Base-by-base conservation (phyloP, 495 filamentous ascomycete genomes). In the Penicillium soppii region DNA sequence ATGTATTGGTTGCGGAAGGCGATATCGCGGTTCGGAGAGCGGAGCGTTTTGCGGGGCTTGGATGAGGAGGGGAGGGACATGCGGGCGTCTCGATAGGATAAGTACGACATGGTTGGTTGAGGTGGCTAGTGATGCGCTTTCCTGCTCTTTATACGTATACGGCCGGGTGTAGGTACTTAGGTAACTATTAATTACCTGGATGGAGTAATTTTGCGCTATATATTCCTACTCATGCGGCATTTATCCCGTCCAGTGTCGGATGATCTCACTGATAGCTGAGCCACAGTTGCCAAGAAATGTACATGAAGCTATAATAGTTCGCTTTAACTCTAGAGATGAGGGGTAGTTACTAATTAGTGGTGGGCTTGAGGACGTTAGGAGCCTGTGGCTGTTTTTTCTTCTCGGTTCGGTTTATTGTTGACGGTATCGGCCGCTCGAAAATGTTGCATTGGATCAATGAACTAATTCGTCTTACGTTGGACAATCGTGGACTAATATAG, bases 1-100 rank as follows among this genome's bases (percentile, higher is more conserved):
- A 66, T 58, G 10, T 53, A 53, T 25, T 66, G 60, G 5, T 32
- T 60, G 23, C 62, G 62, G 22, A 66, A 43, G 20, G 62, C 62
- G 46, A 66, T 47, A 7, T 59, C 47, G 15, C 60, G 62, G 0
- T 58, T 46, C n/a, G 62, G 62, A 4, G 56, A 45, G 25, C 52
- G 52, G 17, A 66, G 29, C 7, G 53, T 36, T 26, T 43, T 52
- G 43, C 55, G 56, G 8, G 48, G 56, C 21, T 46, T 52, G 21
- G 23, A 20, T n/a, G 35, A 42, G n/a, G 21, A 57, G 9, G 32
- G 19, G 2, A 33, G 54, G 9, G 50, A 51, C 26, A 61, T 36
- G 3, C 58, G 37, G n/a, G 50, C 50, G 7, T 61, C 47, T 7
- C 46, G 44, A 38, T 61, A 61, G 17, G 47, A 54, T 16, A 44